These are phyloP conservation scores for Lepiota brunneoincarnata DNA, from an alignment of 768 basidiomycete species.

Conservation along the genomic window DNA sequence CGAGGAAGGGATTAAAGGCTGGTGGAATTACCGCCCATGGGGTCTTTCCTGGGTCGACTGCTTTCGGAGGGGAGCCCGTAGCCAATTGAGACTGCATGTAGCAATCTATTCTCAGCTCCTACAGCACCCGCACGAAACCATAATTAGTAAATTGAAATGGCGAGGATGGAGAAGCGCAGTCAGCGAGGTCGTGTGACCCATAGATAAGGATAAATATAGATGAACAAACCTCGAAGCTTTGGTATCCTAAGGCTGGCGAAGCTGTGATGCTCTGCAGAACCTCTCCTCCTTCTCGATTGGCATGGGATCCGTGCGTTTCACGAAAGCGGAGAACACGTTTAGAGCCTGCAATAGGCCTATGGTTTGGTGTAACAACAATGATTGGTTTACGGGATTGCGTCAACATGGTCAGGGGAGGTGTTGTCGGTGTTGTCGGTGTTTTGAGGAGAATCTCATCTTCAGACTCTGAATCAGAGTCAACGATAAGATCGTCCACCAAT, in stretches of 20 bases:
- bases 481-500: conserved; percentile 1
- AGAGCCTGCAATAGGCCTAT: conserved; percentile 17
- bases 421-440: conserved; percentile 2
- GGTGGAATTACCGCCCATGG: conserved; percentile 25
- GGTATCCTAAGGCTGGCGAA: conserved; percentile 19
- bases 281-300: conserved; percentile 1
- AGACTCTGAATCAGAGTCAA: conserved; percentile 9
- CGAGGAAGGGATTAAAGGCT: conserved; percentile 20
- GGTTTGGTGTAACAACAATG: neutral
- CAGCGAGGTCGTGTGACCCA: conserved; percentile 3
- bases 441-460: neutral
- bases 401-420: neutral
- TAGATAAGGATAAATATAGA: neutral
- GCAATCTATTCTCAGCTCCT: conserved; percentile 31
- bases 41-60: conserved; percentile 19
- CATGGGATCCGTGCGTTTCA: neutral
- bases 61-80: conserved; percentile 19
- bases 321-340: conserved; percentile 15
- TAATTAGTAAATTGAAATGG: neutral
- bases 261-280: conserved; percentile 29
- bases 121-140: neutral
- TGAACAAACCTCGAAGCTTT: conserved; percentile 27
- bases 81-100: conserved; percentile 25
- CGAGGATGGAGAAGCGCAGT: neutral
- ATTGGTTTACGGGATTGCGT: neutral